phyloP scores from a whole-genome alignment of 1,139 yeast genomes.

The Lipomyces yarrowii region DNA sequence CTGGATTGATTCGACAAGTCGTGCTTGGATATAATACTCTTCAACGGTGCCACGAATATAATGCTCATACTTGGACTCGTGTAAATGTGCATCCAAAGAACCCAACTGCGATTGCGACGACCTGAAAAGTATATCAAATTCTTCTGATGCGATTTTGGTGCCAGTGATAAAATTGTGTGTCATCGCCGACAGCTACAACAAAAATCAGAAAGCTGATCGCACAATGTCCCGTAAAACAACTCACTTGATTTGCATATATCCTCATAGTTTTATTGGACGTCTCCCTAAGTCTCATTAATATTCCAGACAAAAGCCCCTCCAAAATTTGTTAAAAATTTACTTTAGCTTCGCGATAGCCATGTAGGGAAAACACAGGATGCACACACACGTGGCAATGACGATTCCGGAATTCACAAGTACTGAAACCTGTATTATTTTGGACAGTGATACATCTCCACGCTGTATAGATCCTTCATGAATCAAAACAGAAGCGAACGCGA shows the following conservation, averaged over 20 bases:
- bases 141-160: conserved; percentile 32
- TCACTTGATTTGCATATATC: neutral
- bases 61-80: conserved; percentile 67
- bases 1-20: conserved; percentile 57
- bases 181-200: neutral
- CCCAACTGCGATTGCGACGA: conserved; percentile 9
- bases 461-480: conserved; percentile 77
- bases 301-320: neutral
- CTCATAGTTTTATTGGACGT: conserved; percentile 5
- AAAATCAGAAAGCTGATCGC: neutral
- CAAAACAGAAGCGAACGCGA: conserved; percentile 68
- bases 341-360: conserved; percentile 38
- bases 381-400: conserved; percentile 56
- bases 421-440: conserved; percentile 58
- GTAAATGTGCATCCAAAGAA: conserved; percentile 49
- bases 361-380: conserved; percentile 45
- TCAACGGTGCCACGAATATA: conserved; percentile 55
- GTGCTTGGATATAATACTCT: conserved; percentile 52
- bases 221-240: neutral
- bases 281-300: conserved; percentile 3
- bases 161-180: conserved; percentile 26
- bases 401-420: conserved; percentile 67
- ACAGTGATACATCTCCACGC: conserved; percentile 60
- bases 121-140: conserved; percentile 18
- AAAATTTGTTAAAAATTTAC: conserved; percentile 27